Conservation (phyloP, 345 rosid species). For the Melaleuca quinquenervia region DNA sequence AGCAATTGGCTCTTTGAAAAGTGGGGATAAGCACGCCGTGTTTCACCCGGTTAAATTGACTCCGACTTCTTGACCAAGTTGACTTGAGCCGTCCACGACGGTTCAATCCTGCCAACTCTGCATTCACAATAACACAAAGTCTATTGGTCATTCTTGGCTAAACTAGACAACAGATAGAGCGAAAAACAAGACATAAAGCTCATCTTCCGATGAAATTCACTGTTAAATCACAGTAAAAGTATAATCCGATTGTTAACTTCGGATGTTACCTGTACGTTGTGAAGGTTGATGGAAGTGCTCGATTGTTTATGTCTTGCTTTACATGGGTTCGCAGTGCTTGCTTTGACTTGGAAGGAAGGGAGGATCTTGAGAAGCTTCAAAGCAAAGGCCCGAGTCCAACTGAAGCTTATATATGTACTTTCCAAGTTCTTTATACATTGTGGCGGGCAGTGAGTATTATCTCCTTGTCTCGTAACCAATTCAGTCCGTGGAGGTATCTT, state of each 20-base stretch:
- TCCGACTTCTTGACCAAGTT: not conserved
- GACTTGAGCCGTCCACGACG: not conserved
- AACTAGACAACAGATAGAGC: not conserved
- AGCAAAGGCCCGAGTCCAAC: conserved; percentile 7
- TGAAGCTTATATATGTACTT: not conserved
- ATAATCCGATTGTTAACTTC: not conserved
- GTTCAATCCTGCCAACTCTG: not conserved
- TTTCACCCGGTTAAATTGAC: not conserved
- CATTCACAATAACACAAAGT: not conserved
- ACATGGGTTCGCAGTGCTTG: conserved; percentile 9
- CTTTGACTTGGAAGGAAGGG: conserved; percentile 23
- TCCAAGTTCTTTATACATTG: not conserved
- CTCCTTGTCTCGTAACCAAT: not conserved
- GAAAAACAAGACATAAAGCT: not conserved
- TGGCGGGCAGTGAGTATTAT: not conserved
- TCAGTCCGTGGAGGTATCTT: not conserved
- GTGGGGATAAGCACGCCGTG: not conserved
- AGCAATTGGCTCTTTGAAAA: not conserved
- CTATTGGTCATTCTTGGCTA: not conserved
- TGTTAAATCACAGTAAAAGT: not conserved
- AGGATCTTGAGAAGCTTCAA: conserved; percentile 19
- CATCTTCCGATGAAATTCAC: not conserved
- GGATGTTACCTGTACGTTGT: not conserved
- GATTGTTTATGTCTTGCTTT: not conserved
- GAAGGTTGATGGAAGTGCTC: not conserved